Evolutionary conservation across 2,329 filamentous ascomycete genomes (phyloP).

Genomic region (Penicillium sumatraense): DNA sequence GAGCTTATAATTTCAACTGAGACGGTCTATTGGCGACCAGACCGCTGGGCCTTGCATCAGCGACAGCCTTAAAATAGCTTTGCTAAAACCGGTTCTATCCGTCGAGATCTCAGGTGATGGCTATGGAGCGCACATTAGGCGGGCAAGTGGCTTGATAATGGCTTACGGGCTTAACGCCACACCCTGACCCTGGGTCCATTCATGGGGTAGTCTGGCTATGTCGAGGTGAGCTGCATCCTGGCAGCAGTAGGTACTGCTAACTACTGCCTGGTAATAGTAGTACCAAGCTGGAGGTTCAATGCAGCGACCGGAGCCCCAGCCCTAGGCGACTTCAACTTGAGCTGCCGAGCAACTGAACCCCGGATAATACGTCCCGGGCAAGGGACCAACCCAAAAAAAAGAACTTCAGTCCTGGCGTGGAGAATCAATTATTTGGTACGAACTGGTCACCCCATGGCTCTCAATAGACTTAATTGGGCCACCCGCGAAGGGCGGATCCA

Average conservation of each 20-base stretch:
- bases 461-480: not conserved
- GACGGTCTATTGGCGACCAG: not conserved
- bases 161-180: not conserved
- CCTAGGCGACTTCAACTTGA: not conserved
- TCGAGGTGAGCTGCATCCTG: too few species aligned
- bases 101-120: not conserved
- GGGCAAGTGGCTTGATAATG: not conserved
- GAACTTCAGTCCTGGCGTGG: slow-evolving; percentile 4
- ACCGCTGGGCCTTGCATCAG: not conserved
- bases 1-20: not conserved
- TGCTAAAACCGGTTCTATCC: not conserved
- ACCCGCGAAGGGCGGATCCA: slow-evolving; percentile 3
- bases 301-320: not conserved
- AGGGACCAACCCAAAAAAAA: not conserved
- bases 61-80: not conserved
- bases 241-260: too few species aligned
- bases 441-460: not conserved
- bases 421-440: slow-evolving; percentile 8
- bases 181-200: too few species aligned
- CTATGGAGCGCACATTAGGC: not conserved
- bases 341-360: too few species aligned
- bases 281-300: too few species aligned
- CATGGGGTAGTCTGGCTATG: too few species aligned
- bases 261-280: too few species aligned
- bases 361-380: not conserved